Conservation (phyloP, 768 basidiomycete genomes). For the Cubamyces sp. region DNA sequence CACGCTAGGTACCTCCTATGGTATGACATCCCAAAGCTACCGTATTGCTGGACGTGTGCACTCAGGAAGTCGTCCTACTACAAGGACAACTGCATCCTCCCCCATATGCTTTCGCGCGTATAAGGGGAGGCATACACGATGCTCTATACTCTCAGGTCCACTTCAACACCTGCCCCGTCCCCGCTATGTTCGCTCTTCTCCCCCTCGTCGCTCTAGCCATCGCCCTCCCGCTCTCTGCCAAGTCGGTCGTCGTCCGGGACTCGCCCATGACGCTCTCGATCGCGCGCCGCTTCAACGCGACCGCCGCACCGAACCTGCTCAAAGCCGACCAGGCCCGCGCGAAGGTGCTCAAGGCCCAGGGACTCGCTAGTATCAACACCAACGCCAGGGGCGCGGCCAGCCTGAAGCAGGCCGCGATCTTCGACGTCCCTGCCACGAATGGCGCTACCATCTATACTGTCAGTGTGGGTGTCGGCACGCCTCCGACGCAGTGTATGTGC, state of each 20-base stretch:
- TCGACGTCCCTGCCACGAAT: constrained; percentile 28
- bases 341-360: constrained; percentile 10
- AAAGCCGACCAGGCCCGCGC: constrained; percentile 30
- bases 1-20: too few relatives aligned
- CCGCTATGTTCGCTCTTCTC: constrained; percentile 10
- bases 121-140: too few relatives aligned
- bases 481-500: constrained; percentile 43
- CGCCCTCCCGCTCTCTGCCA: background rate
- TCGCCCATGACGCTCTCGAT: constrained; percentile 28
- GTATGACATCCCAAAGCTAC: too few relatives aligned
- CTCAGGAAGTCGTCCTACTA: too few relatives aligned
- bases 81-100: too few relatives aligned
- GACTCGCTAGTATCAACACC: background rate
- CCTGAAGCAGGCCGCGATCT: background rate
- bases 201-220: constrained; percentile 8
- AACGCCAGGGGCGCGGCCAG: background rate
- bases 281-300: constrained; percentile 30
- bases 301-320: constrained; percentile 17
- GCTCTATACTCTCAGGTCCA: background rate
- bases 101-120: too few relatives aligned
- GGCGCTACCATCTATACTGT: constrained; percentile 31
- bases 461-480: constrained; percentile 47
- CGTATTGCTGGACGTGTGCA: too few relatives aligned
- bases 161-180: constrained; percentile 3
- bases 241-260: constrained; percentile 25